phyloP scores from a whole-genome alignment of 306 rosid genomes.

The Pterocarpus macrocarpus region DNA sequence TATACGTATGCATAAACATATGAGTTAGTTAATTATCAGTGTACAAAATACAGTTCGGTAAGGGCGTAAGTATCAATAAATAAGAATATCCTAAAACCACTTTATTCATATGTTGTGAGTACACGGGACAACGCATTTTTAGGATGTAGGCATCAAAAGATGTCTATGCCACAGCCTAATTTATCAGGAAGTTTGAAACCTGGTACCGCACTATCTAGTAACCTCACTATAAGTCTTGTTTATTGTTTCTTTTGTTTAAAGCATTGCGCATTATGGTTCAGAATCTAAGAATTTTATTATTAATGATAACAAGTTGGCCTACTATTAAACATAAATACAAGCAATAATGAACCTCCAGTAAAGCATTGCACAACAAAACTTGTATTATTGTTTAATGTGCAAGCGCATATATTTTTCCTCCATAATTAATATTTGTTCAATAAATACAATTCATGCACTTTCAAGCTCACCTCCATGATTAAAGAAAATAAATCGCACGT shows the following conservation, averaged over 20 bases:
- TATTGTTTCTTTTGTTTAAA: slow-evolving; percentile 33
- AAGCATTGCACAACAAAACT: not conserved
- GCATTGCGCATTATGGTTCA: slow-evolving; percentile 40
- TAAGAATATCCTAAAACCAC: not conserved
- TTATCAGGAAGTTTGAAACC: slow-evolving; percentile 13
- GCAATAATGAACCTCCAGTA: slow-evolving; percentile 37
- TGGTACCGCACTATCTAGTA: slow-evolving; percentile 30
- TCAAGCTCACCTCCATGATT: slow-evolving; percentile 49
- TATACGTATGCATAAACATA: not conserved
- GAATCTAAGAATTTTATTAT: slow-evolving; percentile 18
- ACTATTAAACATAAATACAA: not conserved
- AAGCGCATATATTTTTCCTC: slow-evolving; percentile 17
- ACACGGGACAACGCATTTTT: not conserved
- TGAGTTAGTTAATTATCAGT: not conserved
- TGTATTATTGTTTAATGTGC: slow-evolving; percentile 16
- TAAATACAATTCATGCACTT: slow-evolving; percentile 4
- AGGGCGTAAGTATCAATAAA: not conserved
- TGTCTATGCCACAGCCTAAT: not conserved
- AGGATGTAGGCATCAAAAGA: not conserved
- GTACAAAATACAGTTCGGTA: not conserved
- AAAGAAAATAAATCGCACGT: slow-evolving; percentile 26
- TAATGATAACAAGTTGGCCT: slow-evolving; percentile 24
- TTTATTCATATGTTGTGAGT: not conserved
- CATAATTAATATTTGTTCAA: slow-evolving; percentile 16
- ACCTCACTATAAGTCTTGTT: slow-evolving; percentile 3